These are phyloP conservation scores for Terfezia boudieri DNA, from an alignment of 495 filamentous ascomycete genomes.

Conservation along the genomic window DNA sequence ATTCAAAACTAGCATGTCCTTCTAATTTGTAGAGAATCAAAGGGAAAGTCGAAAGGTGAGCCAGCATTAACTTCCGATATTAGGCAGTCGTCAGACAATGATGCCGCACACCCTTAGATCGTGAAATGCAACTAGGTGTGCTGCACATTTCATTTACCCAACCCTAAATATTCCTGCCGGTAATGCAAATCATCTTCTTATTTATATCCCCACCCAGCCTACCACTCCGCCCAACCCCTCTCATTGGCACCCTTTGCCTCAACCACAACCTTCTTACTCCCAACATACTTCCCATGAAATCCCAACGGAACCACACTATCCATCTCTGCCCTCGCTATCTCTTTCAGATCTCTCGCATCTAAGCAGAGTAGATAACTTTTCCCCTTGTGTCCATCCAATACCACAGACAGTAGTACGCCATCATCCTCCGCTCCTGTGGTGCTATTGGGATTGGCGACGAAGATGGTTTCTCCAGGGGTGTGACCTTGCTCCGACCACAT, in stretches of 20 bases:
- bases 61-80: too few relatives aligned
- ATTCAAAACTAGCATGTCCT: too few relatives aligned
- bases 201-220: too few relatives aligned
- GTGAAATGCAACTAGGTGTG: too few relatives aligned
- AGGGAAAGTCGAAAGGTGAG: too few relatives aligned
- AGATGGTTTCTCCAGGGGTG: conserved; percentile 53
- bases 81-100: too few relatives aligned
- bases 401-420: conserved; percentile 46
- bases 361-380: conserved; percentile 49
- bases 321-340: conserved; percentile 43
- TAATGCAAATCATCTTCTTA: too few relatives aligned
- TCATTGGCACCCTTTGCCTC: background rate
- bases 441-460: conserved; percentile 31
- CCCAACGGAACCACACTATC: conserved; percentile 40
- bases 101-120: too few relatives aligned
- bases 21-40: too few relatives aligned
- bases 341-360: conserved; percentile 40
- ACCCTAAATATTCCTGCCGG: too few relatives aligned
- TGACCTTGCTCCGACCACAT: conserved; percentile 40
- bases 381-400: conserved; percentile 39
- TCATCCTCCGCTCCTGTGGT: conserved; percentile 27
- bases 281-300: conserved; percentile 37
- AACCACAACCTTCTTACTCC: background rate
- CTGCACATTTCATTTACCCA: too few relatives aligned
- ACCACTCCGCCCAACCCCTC: background rate